phyloP scores from a whole-genome alignment of 495 filamentous ascomycete species.

The Penicillium nucicola region DNA sequence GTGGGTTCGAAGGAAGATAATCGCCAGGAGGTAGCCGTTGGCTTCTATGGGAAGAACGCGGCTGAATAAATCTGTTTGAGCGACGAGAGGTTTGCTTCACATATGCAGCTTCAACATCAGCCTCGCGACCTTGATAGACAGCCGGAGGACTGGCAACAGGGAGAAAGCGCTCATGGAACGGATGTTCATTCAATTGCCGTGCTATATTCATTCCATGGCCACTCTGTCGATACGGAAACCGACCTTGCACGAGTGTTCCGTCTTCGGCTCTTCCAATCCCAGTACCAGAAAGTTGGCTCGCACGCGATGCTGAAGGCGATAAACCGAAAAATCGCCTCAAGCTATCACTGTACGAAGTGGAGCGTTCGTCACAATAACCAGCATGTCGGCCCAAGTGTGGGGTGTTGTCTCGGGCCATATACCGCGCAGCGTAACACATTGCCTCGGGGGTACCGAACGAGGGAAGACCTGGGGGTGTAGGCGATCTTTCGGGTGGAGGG shows the following conservation, averaged over 20 bases:
- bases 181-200: slow-evolving; percentile 31
- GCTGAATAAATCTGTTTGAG: not conserved
- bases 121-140: not conserved
- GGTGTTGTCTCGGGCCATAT: slow-evolving; percentile 7
- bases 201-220: slow-evolving; percentile 31
- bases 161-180: slow-evolving; percentile 30
- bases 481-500: slow-evolving; percentile 38
- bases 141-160: slow-evolving; percentile 14
- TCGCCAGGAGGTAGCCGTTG: not conserved
- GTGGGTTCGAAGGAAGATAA: not conserved
- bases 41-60: not conserved
- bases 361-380: not conserved
- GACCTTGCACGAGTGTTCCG: slow-evolving; percentile 36
- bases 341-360: slow-evolving; percentile 17
- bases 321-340: slow-evolving; percentile 31
- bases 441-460: slow-evolving; percentile 46
- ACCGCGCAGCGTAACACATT: slow-evolving; percentile 29
- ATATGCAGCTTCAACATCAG: not conserved
- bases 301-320: slow-evolving; percentile 4
- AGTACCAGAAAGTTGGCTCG: slow-evolving; percentile 1
- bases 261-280: slow-evolving; percentile 34
- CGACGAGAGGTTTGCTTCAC: not conserved
- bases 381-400: not conserved
- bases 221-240: slow-evolving; percentile 38
- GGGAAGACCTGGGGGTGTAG: slow-evolving; percentile 47